Evolutionary conservation across 2,329 filamentous ascomycete species (phyloP).

Genomic region (Talaromyces sp.): DNA sequence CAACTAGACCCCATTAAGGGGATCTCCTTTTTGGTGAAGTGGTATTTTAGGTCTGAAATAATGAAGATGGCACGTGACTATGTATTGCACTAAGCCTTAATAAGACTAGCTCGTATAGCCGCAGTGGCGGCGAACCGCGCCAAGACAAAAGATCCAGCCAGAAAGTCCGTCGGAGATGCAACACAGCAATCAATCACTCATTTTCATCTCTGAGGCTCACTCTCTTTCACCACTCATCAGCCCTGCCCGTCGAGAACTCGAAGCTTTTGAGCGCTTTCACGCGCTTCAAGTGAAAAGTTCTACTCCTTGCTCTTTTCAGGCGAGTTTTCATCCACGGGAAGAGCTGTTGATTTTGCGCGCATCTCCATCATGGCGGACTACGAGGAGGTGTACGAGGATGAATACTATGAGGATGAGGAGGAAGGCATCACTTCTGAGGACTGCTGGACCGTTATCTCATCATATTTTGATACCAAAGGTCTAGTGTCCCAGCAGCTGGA

Average conservation of each 20-base stretch:
- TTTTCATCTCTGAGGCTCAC: constrained; percentile 24
- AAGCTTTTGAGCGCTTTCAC: constrained; percentile 11
- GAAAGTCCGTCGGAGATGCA: constrained; percentile 19
- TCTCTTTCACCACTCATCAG: constrained; percentile 22
- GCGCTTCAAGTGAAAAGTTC: constrained; percentile 15
- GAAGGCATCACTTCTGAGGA: constrained; percentile 90
- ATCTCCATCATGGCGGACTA: constrained; percentile 51
- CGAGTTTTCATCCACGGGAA: constrained; percentile 1
- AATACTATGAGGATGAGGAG: constrained; percentile 63
- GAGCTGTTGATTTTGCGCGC: constrained; percentile 3
- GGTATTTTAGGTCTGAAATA: no score
- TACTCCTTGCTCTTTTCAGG: not conserved
- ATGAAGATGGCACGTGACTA: constrained; percentile 1
- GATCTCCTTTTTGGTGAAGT: no score
- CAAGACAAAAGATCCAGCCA: constrained; percentile 28
- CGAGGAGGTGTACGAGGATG: constrained; percentile 65
- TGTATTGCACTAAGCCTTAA: not conserved
- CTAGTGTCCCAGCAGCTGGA: constrained; percentile 96
- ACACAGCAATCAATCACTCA: constrained; percentile 22
- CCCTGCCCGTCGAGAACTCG: constrained; percentile 22
- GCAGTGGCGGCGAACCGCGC: constrained; percentile 29
- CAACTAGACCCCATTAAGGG: no score
- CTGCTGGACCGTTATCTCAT: constrained; percentile 95
- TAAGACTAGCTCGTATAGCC: not conserved
- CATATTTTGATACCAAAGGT: constrained; percentile 95